These are phyloP conservation scores for Pichia sp. DNA, from an alignment of 1,139 yeast species.

Conservation along the genomic window DNA sequence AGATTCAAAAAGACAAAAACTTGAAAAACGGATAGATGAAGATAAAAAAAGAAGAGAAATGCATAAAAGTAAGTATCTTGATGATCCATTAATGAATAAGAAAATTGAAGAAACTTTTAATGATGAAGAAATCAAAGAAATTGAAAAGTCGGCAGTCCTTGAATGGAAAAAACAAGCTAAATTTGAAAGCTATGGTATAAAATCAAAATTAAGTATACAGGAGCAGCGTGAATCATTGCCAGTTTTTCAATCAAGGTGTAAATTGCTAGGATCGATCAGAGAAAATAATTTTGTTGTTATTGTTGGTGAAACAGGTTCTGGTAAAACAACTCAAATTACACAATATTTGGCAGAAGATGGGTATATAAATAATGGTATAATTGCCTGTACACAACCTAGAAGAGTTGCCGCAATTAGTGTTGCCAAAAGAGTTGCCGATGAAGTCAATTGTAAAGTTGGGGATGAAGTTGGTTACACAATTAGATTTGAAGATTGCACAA, in stretches of 20 bases:
- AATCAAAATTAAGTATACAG: constrained; percentile 45
- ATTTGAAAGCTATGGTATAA: constrained; percentile 47
- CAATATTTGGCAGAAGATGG: constrained; percentile 80
- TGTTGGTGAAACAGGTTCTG: constrained; percentile 88
- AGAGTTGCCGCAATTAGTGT: constrained; percentile 69
- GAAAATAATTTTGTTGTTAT: constrained; percentile 73
- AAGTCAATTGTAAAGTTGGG: constrained; percentile 51
- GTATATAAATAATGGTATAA: constrained; percentile 73
- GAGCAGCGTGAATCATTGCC: constrained; percentile 71
- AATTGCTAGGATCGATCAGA: constrained; percentile 51
- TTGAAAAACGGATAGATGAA: constrained; percentile 44
- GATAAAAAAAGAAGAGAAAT: constrained; percentile 32
- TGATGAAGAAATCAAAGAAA: constrained; percentile 21
- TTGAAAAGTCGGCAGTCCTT: constrained; percentile 26
- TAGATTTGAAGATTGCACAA: constrained; percentile 87
- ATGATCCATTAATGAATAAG: constrained; percentile 37
- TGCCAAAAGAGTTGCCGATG: constrained; percentile 63
- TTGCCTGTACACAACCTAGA: constrained; percentile 73
- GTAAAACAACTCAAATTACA: constrained; percentile 59
- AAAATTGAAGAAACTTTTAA: constrained; percentile 18
- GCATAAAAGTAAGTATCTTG: constrained; percentile 27
- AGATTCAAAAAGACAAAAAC: constrained; percentile 56
- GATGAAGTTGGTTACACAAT: constrained; percentile 66
- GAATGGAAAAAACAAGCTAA: constrained; percentile 48
- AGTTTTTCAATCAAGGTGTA: constrained; percentile 55